Conservation (phyloP, 768 basidiomycete genomes). For the Boletus subcaerulescens region DNA sequence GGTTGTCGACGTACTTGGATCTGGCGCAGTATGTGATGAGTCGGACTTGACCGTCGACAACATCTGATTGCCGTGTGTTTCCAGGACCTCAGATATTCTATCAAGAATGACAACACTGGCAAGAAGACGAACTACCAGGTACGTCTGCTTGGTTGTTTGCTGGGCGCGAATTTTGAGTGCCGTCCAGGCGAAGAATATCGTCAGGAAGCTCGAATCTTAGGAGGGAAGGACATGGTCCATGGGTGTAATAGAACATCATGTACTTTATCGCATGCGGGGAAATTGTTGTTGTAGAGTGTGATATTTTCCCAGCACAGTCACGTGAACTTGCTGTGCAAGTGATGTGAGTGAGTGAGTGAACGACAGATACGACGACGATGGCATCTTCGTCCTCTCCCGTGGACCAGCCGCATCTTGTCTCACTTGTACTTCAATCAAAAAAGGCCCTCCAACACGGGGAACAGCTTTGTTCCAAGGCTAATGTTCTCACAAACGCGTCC, state of each 20-base stretch:
- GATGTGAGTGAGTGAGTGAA: too few species aligned
- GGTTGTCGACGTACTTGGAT: slow-evolving; percentile 32
- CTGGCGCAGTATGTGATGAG: slow-evolving; percentile 33
- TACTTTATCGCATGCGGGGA: neutral
- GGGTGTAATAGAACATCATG: neutral
- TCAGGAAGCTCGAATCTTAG: slow-evolving; percentile 21
- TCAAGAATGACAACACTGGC: slow-evolving; percentile 43
- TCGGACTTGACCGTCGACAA: fast-evolving
- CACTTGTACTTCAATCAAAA: slow-evolving; percentile 78
- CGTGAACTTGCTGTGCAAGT: neutral
- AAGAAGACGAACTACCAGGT: slow-evolving; percentile 41
- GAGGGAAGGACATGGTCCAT: neutral
- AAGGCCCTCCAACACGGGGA: slow-evolving; percentile 79
- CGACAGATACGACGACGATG: slow-evolving; percentile 2
- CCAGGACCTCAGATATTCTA: slow-evolving; percentile 35
- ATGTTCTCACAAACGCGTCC: slow-evolving; percentile 60
- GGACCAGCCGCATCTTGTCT: slow-evolving; percentile 63
- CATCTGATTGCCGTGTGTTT: neutral
- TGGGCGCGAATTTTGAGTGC: too few species aligned
- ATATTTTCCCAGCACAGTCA: slow-evolving; percentile 5
- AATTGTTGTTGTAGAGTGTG: too few species aligned
- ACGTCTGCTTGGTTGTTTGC: neutral
- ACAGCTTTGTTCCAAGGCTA: slow-evolving; percentile 68
- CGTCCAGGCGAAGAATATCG: slow-evolving; percentile 38
- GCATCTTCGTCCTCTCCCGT: slow-evolving; percentile 15